Evolutionary conservation across 192 early-diverging fungal genomes (phyloP).

Genomic region (Linnemannia exigua): DNA sequence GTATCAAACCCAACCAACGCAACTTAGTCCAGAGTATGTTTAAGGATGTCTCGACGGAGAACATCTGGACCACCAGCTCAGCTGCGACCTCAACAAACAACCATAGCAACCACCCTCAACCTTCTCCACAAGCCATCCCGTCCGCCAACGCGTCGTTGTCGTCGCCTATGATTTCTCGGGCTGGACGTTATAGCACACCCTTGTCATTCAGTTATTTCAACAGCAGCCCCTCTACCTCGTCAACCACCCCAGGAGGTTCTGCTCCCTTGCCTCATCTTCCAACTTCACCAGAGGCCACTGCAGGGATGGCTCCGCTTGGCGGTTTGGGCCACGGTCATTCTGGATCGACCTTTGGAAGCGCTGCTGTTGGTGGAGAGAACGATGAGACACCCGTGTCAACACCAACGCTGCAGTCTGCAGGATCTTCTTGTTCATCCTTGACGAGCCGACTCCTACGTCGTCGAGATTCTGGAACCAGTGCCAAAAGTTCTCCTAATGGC

Average conservation of each 20-base stretch:
- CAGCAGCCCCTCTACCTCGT: not conserved
- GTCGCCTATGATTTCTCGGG: not conserved
- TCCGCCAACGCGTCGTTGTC: not conserved
- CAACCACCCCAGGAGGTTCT: not conserved
- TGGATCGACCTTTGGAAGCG: not conserved
- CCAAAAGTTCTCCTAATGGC: not conserved
- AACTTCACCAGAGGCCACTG: not conserved
- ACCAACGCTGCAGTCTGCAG: not conserved
- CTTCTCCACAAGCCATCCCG: not conserved
- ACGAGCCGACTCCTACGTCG: conserved; percentile 31
- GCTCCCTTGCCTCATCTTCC: not conserved
- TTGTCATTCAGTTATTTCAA: conserved; percentile 8
- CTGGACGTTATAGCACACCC: conserved; percentile 1
- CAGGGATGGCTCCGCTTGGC: not conserved
- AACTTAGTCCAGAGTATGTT: conserved; percentile 43
- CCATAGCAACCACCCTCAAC: not conserved
- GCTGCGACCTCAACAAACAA: not conserved
- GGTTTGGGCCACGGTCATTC: no score
- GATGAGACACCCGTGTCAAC: not conserved
- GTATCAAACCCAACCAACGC: conserved; percentile 38
- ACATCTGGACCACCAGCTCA: conserved; percentile 49
- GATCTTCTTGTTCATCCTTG: conserved; percentile 13
- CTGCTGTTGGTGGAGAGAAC: not conserved
- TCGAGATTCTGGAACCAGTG: conserved; percentile 6
- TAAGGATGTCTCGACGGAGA: conserved; percentile 44